Evolutionary conservation across 2,329 filamentous ascomycete species (phyloP), one percentile per base, ranked within the genome.

Genomic region (Fusarium graminum): DNA sequence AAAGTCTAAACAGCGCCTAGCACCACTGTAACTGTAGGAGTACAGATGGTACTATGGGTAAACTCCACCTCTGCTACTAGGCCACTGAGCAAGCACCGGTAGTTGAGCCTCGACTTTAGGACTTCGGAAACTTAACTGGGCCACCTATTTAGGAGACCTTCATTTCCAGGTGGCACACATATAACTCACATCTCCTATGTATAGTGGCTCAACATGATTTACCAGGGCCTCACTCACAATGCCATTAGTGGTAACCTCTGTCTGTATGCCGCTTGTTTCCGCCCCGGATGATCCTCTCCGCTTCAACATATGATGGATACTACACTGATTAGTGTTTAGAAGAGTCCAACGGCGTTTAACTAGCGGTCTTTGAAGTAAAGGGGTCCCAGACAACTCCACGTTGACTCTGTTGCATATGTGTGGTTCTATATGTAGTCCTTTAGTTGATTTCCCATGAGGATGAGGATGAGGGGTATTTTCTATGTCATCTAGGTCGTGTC

Each of bases 51-150:
- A 46, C 46, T 61, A 30, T 34, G 51, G 34, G 26, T 38, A 55
- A 39, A 38, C 22, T n/a, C 46, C 29, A 46, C 32, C 16, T 41
- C 22, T 29, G 22, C 22, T 16, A 30, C 36, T 29, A 42, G 28
- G 46, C 26, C 29, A 29, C 42, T 26, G 43, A 16, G n/a, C 25
- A 29, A 16, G 22, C 25, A 29, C 42, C 43, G 26, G n/a, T 29
- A 39, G 50, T 56, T 63, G 50, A 63, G 51, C 50, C 39, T 63
- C 39, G 50, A 57, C 43, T 62, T 41, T 38, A 34, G 22, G 25
- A 16, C 28, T 40, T 30, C 36, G 34, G 22, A 22, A 17, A 26
- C 12, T 6, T 13, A 40, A 60, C 32, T 49, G 16, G n/a, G 14
- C 14, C n/a, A 34, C 4, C 8, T 17, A n/a, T 10, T 11, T 2